These are phyloP conservation scores for Suaeda aralocaspica DNA, from an alignment of 148 eudicot genomes.

Conservation along the genomic window DNA sequence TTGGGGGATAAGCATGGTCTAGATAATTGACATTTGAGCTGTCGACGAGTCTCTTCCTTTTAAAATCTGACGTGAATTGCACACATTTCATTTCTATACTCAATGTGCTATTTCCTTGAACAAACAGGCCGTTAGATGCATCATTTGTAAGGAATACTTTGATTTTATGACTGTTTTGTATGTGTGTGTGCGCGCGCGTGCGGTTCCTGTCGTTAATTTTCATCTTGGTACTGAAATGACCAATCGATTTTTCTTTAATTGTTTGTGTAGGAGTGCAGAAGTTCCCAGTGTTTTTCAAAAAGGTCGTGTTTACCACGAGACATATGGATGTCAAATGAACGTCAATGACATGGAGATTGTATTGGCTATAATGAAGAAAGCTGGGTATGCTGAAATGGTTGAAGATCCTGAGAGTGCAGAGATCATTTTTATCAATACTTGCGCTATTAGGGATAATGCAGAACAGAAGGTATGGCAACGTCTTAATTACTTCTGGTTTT, in stretches of 20 bases:
- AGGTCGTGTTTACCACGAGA: constrained; percentile 95
- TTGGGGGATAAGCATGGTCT: background rate
- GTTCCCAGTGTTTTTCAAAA: constrained; percentile 47
- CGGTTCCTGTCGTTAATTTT: background rate
- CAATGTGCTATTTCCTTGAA: background rate
- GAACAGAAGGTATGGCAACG: constrained; percentile 98
- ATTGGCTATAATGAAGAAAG: constrained; percentile 84
- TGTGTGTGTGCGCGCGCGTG: too few species aligned
- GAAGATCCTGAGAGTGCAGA: constrained; percentile 95
- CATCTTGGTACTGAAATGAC: background rate
- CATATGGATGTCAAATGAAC: constrained; percentile 98
- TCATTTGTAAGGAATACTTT: background rate
- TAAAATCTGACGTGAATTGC: background rate
- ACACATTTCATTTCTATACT: background rate
- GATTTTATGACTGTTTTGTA: too few species aligned
- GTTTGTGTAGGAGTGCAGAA: constrained; percentile 35
- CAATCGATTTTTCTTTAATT: constrained; percentile 3
- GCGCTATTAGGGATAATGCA: constrained; percentile 97
- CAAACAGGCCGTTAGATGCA: background rate
- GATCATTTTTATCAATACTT: constrained; percentile 86
- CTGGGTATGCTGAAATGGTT: constrained; percentile 72
- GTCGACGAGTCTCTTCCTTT: background rate
- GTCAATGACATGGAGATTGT: constrained; percentile 99
- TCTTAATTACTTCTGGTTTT: constrained; percentile 96
- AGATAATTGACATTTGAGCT: background rate